Base-by-base conservation (phyloP, 768 basidiomycete species). In the Leucocoprinus sp. region DNA sequence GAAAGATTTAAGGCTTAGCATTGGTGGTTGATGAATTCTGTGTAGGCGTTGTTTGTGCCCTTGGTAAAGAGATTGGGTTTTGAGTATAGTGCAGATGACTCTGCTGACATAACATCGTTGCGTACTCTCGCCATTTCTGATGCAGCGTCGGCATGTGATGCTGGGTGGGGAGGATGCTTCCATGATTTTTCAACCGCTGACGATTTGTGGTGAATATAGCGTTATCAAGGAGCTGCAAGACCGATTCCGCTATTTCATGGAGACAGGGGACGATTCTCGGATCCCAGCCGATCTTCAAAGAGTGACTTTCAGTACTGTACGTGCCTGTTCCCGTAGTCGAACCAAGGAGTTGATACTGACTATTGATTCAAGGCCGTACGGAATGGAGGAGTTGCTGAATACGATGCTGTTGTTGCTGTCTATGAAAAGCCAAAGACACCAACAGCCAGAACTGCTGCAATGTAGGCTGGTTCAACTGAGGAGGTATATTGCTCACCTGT, bases 261-360 rank as follows among this genome's bases (percentile, higher is more conserved):
- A 76, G 49, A 85, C 79, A 11, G 77, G 78, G 6, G 86, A 95
- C 57, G 78, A 84, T 54, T 82, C 82, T 0, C 68, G 63, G 43
- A 88, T 98, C 52, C 88, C 90, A 5, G 74, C 79, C 21, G 93
- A 97, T 64, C 64, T 98, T 37, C 74, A 84, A 53, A 56, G 67
- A 22, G 63, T 71, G 33, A 76, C 77, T 33, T 82, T 71, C 60
- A 54, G 58, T 22, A 69, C 64, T 41, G 83, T 84, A 52, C 12
- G 75, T 57, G 6, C 11, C 34, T 23, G n/a, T 19, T 42, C 23
- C 41, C 21, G 4, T 9, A 19, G n/a, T 15, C 15, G 26, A 15
- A 23, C 18, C 14, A 35, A 21, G 23, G 37, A 29, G 24, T 15
- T 37, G 34, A 28, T 17, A 40, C 15, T 28, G 43, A 29, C 42